A percentile compares a stretch with the other conserved stretches of the same genome.
Conservation (phyloP, 2,329 filamentous ascomycete genomes). For the Pezicula carpinea region DNA sequence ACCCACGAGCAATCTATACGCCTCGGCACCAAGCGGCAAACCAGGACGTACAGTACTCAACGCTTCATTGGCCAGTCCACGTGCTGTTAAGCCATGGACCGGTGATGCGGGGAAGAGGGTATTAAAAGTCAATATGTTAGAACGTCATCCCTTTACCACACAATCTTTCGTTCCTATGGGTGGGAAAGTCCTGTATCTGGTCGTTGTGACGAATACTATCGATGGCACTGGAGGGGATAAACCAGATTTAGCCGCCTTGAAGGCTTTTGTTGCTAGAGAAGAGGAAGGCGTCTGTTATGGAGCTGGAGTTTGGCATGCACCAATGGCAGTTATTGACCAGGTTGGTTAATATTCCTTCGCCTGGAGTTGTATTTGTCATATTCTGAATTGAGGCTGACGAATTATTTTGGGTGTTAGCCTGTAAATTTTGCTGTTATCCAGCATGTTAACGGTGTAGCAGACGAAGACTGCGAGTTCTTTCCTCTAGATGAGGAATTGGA, state of each 20-base stretch:
- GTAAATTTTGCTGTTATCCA: slow-evolving; percentile 5
- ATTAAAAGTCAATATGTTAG: slow-evolving; percentile 67
- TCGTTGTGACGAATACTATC: slow-evolving; percentile 69
- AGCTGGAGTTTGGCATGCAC: slow-evolving; percentile 86
- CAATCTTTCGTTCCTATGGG: slow-evolving; percentile 83
- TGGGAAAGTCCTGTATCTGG: slow-evolving; percentile 58
- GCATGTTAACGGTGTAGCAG: slow-evolving; percentile 4
- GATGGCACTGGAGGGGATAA: slow-evolving; percentile 40
- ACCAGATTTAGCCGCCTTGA: slow-evolving; percentile 66
- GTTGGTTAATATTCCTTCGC: slow-evolving; percentile 63
- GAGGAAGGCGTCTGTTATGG: slow-evolving; percentile 86
- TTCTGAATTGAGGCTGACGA: background rate
- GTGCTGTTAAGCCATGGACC: background rate
- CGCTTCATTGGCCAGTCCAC: slow-evolving; percentile 1
- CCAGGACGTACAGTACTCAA: slow-evolving; percentile 1
- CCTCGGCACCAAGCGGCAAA: background rate
- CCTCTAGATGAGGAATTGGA: background rate
- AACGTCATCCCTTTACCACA: slow-evolving; percentile 84
- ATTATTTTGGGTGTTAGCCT: background rate
- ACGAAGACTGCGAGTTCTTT: slow-evolving; percentile 6
- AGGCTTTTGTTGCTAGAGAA: slow-evolving; percentile 71
- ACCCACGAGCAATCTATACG: slow-evolving; percentile 3
- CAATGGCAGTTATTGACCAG: slow-evolving; percentile 79
- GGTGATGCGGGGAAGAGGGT: background rate
- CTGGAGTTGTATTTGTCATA: background rate